A percentile compares a stretch with the other conserved stretches of the same genome.
Evolutionary conservation across 495 filamentous ascomycete genomes (phyloP).

Genomic region (Aspergillus carlsbadensis): DNA sequence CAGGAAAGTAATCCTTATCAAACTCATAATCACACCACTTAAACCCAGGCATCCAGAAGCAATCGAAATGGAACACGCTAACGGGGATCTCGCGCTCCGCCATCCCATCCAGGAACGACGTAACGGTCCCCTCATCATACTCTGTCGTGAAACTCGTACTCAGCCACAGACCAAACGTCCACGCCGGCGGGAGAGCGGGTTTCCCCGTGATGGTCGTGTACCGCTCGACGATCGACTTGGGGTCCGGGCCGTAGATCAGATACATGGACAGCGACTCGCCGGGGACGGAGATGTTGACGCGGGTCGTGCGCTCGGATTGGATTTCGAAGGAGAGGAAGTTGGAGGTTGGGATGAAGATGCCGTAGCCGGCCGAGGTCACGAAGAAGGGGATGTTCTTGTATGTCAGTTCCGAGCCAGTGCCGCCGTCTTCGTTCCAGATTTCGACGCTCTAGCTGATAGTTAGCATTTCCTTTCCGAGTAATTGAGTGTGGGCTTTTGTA

Average conservation of each 20-base stretch:
- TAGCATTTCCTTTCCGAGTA: too few relatives aligned
- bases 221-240: slow-evolving; percentile 9
- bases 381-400: slow-evolving; percentile 19
- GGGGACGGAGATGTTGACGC: slow-evolving; percentile 13
- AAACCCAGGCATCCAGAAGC: slow-evolving; percentile 15
- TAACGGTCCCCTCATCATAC: slow-evolving; percentile 14
- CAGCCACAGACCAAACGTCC: slow-evolving; percentile 14
- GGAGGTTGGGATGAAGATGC: slow-evolving; percentile 14
- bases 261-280: slow-evolving; percentile 12
- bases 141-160: slow-evolving; percentile 15
- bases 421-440: slow-evolving; percentile 16
- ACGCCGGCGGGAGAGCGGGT: slow-evolving; percentile 10
- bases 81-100: slow-evolving; percentile 12
- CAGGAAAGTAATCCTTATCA: slow-evolving; percentile 15
- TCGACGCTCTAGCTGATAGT: slow-evolving; percentile 2
- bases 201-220: slow-evolving; percentile 12
- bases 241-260: slow-evolving; percentile 12
- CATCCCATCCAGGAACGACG: slow-evolving; percentile 11
- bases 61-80: slow-evolving; percentile 17
- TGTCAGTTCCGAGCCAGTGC: slow-evolving; percentile 13
- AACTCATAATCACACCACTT: slow-evolving; percentile 16
- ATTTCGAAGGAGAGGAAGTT: slow-evolving; percentile 13
- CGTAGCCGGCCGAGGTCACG: slow-evolving; percentile 11
- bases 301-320: slow-evolving; percentile 11
- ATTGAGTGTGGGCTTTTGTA: too few relatives aligned